Evolutionary conservation across 1,139 yeast species (phyloP).

Genomic region (Suhomyces anneliseae): DNA sequence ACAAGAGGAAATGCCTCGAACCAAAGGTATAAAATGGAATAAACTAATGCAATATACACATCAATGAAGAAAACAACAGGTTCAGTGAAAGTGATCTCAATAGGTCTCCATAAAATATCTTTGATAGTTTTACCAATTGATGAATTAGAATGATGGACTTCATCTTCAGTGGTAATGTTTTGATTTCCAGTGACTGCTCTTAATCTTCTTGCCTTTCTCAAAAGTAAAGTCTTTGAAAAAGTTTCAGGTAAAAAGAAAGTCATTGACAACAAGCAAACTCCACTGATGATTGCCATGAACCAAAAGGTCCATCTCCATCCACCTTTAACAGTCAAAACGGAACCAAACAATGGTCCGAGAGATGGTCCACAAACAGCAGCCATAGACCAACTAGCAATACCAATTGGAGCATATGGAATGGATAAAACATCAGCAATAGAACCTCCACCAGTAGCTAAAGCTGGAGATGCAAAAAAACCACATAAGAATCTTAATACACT

Average conservation of each 20-base stretch:
- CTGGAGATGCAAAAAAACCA: constrained; percentile 38
- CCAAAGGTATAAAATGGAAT: constrained; percentile 55
- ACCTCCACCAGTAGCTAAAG: constrained; percentile 40
- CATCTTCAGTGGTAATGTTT: constrained; percentile 30
- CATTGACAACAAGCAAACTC: constrained; percentile 25
- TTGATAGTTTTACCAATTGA: constrained; percentile 23
- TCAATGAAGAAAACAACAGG: constrained; percentile 48
- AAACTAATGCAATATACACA: constrained; percentile 52
- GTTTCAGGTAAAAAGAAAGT: constrained; percentile 36
- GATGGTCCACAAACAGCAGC: constrained; percentile 38
- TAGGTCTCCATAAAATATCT: constrained; percentile 51
- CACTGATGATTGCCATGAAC: constrained; percentile 34
- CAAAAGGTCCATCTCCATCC: constrained; percentile 43
- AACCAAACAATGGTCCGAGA: constrained; percentile 38
- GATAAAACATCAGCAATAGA: constrained; percentile 29
- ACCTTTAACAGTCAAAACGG: constrained; percentile 27
- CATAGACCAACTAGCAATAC: constrained; percentile 35
- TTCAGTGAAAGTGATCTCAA: constrained; percentile 42
- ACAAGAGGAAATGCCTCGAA: constrained; percentile 65
- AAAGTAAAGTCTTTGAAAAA: constrained; percentile 31
- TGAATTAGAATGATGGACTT: constrained; percentile 21
- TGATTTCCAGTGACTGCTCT: constrained; percentile 34
- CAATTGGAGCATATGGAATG: constrained; percentile 29
- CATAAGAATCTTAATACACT: constrained; percentile 31
- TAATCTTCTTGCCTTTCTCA: constrained; percentile 35